Conservation (phyloP, 2,329 filamentous ascomycete species). For the Calycina herbarum region DNA sequence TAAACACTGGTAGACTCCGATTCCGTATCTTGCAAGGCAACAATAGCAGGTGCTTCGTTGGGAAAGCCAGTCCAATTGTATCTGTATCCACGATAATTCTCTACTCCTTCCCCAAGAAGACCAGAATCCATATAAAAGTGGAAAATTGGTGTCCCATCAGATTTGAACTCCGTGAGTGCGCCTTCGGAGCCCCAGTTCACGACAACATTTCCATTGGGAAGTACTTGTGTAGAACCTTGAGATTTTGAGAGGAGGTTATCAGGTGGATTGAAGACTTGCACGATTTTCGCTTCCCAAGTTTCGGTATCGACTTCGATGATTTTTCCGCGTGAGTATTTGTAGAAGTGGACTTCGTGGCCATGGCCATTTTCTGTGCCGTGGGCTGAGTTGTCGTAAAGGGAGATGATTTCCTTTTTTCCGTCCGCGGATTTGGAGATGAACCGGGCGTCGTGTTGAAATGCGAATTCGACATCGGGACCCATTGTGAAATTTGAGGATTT, state of each 20-base stretch:
- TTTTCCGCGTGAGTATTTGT: slow-evolving; percentile 24
- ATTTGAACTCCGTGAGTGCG: slow-evolving; percentile 29
- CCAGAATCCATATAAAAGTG: slow-evolving; percentile 43
- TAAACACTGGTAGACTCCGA: slow-evolving; percentile 42
- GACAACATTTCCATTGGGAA: slow-evolving; percentile 30
- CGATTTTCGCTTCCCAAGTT: slow-evolving; percentile 23
- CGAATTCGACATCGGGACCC: slow-evolving; percentile 46
- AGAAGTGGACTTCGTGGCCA: slow-evolving; percentile 13
- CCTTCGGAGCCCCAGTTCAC: slow-evolving; percentile 31
- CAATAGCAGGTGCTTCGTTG: slow-evolving; percentile 39
- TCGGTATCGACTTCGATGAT: slow-evolving; percentile 27
- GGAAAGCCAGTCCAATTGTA: slow-evolving; percentile 43
- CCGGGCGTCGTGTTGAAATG: slow-evolving; percentile 52
- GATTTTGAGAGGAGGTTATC: slow-evolving; percentile 26
- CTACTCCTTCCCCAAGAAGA: slow-evolving; percentile 30
- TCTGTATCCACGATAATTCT: slow-evolving; percentile 43
- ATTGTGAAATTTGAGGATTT: slow-evolving; percentile 46
- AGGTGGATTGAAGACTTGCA: slow-evolving; percentile 25
- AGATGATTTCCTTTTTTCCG: slow-evolving; percentile 23
- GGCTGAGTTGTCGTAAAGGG: slow-evolving; percentile 29
- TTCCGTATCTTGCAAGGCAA: slow-evolving; percentile 37
- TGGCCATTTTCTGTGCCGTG: slow-evolving; percentile 15
- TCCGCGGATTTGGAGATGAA: slow-evolving; percentile 27
- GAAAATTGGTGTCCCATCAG: slow-evolving; percentile 40
- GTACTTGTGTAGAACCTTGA: slow-evolving; percentile 30